Evolutionary conservation across 768 basidiomycete genomes (phyloP).

Genomic region (Coprinopsis sp.): DNA sequence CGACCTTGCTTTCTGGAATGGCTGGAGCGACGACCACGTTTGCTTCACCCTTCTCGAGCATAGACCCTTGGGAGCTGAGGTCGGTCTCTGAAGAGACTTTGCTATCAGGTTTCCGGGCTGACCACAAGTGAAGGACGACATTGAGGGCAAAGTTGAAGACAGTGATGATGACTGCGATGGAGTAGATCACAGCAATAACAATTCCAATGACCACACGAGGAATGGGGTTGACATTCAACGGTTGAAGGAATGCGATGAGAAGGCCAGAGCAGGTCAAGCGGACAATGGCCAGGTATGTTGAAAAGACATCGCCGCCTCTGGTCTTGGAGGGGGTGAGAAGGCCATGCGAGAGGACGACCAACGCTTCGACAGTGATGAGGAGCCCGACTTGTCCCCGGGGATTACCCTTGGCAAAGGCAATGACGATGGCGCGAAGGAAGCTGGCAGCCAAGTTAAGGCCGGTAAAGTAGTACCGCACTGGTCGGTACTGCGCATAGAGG

Average conservation of each 20-base stretch:
- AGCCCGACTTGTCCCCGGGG: conserved; percentile 68
- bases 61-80: conserved; percentile 27
- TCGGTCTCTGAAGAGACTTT: conserved; percentile 13
- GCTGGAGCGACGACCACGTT: too few relatives aligned
- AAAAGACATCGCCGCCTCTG: conserved; percentile 66
- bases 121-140: conserved; percentile 30
- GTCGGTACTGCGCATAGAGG: conserved; percentile 63
- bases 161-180: conserved; percentile 63
- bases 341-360: conserved; percentile 49
- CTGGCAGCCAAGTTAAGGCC: conserved; percentile 49
- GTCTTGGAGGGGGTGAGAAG: conserved; percentile 61
- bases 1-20: conserved; percentile 7
- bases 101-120: conserved; percentile 8
- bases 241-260: conserved; percentile 72
- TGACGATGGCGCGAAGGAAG: conserved; percentile 68
- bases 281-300: conserved; percentile 59
- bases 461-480: conserved; percentile 65
- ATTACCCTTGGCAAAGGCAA: conserved; percentile 56
- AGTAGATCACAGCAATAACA: conserved; percentile 66
- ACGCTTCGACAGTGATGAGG: conserved; percentile 61
- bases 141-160: conserved; percentile 63
- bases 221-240: conserved; percentile 62
- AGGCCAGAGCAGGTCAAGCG: conserved; percentile 68
- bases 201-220: conserved; percentile 79
- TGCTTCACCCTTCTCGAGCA: conserved; percentile 35